phyloP scores from a whole-genome alignment of 1,139 yeast genomes.

The Diutina ranongensis region DNA sequence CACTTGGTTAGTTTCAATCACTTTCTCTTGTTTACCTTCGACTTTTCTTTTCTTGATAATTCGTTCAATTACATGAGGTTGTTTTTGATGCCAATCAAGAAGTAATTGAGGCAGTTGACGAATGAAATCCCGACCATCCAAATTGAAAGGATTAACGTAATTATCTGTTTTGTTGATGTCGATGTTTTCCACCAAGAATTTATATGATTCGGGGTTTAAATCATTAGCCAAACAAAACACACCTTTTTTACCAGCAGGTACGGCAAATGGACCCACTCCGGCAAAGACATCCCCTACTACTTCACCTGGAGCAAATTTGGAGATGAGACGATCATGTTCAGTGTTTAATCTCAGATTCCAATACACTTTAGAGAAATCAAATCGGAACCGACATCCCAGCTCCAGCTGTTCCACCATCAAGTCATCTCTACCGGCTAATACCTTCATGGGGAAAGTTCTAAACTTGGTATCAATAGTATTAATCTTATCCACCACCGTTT shows the following conservation, averaged over 20 bases:
- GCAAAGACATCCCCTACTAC: slow-evolving; percentile 95
- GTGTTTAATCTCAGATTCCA: slow-evolving; percentile 96
- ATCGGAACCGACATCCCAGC: slow-evolving; percentile 72
- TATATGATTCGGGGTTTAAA: slow-evolving; percentile 77
- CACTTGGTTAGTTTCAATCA: slow-evolving; percentile 15
- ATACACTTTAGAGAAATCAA: slow-evolving; percentile 88
- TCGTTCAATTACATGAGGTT: slow-evolving; percentile 17
- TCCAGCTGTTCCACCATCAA: slow-evolving; percentile 81
- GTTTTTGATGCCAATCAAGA: slow-evolving; percentile 21
- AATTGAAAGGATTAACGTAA: slow-evolving; percentile 54
- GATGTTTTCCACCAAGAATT: slow-evolving; percentile 58
- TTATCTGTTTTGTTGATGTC: slow-evolving; percentile 46
- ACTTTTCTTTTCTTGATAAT: slow-evolving; percentile 24
- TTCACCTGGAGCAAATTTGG: slow-evolving; percentile 46
- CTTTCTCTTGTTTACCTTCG: slow-evolving; percentile 12
- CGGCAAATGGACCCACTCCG: slow-evolving; percentile 97
- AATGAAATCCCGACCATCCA: slow-evolving; percentile 81
- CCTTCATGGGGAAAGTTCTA: slow-evolving; percentile 89
- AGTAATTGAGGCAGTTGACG: slow-evolving; percentile 44
- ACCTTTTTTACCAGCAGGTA: slow-evolving; percentile 85
- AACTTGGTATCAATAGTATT: slow-evolving; percentile 80
- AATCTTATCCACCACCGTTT: slow-evolving; percentile 90
- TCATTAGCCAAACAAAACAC: slow-evolving; percentile 86
- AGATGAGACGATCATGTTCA: slow-evolving; percentile 78
- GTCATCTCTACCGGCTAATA: slow-evolving; percentile 72